phyloP scores from a whole-genome alignment of 139 green algal genomes.

The Volvox africanus region DNA sequence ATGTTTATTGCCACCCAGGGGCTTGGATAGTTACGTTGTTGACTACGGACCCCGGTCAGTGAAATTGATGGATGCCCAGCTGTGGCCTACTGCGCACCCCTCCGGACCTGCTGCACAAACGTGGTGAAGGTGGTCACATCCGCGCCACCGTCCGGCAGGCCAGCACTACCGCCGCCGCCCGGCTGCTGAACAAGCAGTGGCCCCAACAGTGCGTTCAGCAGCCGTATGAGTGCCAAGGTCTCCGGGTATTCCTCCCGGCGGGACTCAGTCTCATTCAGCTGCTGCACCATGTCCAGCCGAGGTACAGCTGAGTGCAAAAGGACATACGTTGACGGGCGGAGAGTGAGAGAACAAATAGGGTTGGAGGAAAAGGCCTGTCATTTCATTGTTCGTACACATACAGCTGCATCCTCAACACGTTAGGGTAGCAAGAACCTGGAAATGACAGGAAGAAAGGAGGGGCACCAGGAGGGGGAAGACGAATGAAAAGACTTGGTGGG shows the following conservation, averaged over 20 bases:
- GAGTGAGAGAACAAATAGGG: not conserved
- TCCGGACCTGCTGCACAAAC: slow-evolving; percentile 66
- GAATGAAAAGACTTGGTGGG: not conserved
- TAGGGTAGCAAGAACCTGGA: no score
- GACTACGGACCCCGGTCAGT: no score
- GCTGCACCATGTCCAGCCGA: slow-evolving; percentile 64
- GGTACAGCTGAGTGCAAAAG: slow-evolving; percentile 39
- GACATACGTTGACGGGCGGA: not conserved
- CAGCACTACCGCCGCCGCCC: not conserved
- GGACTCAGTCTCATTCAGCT: slow-evolving; percentile 85
- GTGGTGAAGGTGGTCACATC: slow-evolving; percentile 68
- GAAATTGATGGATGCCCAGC: no score
- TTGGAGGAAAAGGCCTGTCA: not conserved
- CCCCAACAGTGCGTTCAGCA: slow-evolving; percentile 79
- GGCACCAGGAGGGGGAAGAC: not conserved
- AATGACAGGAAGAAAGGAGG: no score
- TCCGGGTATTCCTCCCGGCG: slow-evolving; percentile 82
- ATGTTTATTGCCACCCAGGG: no score
- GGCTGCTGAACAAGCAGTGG: not conserved
- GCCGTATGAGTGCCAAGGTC: slow-evolving; percentile 72
- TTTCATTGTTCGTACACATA: no score
- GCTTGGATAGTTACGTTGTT: no score
- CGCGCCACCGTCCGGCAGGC: slow-evolving; percentile 62
- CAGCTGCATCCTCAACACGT: no score
- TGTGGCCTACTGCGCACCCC: not conserved